A percentile compares a stretch with the other conserved stretches of the same genome.
Conservation (phyloP, 129 eudicot genomes). For the Saussurea involucrata region DNA sequence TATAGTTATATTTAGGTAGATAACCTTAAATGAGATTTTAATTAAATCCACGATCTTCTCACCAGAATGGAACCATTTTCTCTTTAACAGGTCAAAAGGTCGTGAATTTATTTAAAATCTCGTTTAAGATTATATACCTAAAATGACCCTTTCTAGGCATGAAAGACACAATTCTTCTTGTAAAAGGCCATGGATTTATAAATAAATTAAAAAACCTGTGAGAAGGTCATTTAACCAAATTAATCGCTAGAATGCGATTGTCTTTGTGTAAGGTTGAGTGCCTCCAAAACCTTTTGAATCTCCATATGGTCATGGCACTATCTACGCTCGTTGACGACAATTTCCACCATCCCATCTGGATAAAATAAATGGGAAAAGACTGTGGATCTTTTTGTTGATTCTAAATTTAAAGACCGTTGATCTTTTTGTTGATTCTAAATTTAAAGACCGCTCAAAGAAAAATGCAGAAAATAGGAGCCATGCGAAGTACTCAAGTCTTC, state of each 20-base stretch:
- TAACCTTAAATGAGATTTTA: too few relatives aligned
- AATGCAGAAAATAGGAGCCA: too few relatives aligned
- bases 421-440: too few relatives aligned
- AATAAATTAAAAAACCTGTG: too few relatives aligned
- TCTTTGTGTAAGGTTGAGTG: conserved; percentile 60
- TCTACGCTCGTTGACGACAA: conserved; percentile 94
- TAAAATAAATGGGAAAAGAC: too few relatives aligned
- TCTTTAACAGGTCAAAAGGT: not conserved
- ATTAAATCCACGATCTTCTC: not conserved
- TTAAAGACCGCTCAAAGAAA: too few relatives aligned
- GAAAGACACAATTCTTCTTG: not conserved
- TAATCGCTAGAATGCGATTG: conserved; percentile 51
- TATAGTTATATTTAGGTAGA: not conserved
- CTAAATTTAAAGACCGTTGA: too few relatives aligned
- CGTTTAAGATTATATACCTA: too few relatives aligned
- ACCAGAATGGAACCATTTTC: not conserved
- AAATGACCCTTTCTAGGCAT: not conserved
- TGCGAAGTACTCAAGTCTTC: too few relatives aligned
- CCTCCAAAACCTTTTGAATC: conserved; percentile 84
- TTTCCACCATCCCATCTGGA: too few relatives aligned
- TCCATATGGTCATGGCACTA: conserved; percentile 97
- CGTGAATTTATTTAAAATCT: too few relatives aligned
- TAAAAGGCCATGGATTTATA: not conserved
- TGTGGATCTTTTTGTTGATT: too few relatives aligned
- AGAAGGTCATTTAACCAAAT: not conserved